Evolutionary conservation across 805 yeast species (phyloP).

Genomic region (Candida succiphila): DNA sequence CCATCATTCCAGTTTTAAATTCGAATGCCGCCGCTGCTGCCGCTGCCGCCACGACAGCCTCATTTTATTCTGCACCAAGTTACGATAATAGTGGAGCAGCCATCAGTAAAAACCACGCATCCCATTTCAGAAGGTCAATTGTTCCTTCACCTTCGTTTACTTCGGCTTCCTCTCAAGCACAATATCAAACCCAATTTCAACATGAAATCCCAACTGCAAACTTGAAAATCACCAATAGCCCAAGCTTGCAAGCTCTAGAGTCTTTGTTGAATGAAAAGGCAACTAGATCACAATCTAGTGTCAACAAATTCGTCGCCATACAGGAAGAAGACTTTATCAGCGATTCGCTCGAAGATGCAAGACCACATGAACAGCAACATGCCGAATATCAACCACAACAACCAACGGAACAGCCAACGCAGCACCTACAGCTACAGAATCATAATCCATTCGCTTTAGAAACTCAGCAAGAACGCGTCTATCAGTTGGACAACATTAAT

Average conservation of each 20-base stretch:
- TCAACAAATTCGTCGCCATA: not conserved
- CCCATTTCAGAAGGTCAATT: conserved; percentile 20
- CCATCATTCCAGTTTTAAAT: conserved; percentile 1
- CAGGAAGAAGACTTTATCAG: not conserved
- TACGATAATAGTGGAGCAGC: conserved; percentile 11
- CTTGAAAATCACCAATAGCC: conserved; percentile 24
- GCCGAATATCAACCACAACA: not conserved
- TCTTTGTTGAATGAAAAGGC: conserved; percentile 21
- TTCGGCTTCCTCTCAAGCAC: conserved; percentile 9
- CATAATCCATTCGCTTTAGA: no score
- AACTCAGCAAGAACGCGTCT: no score
- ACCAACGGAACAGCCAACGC: not conserved
- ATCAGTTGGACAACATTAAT: no score
- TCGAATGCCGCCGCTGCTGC: not conserved
- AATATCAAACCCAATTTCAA: not conserved
- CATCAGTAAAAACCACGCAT: conserved; percentile 17
- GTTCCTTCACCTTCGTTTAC: conserved; percentile 23
- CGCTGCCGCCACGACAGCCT: not conserved
- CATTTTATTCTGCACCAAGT: conserved; percentile 22
- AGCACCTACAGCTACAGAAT: not conserved
- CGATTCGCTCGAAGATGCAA: not conserved
- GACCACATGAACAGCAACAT: not conserved
- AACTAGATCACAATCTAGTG: not conserved
- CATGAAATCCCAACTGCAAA: conserved; percentile 20
- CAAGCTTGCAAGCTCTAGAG: conserved; percentile 25